Percentiles rank a stretch among this genome's conserved stretches.
Conservation (phyloP, 768 basidiomycete genomes). For the Leucogyrophana mollusca region DNA sequence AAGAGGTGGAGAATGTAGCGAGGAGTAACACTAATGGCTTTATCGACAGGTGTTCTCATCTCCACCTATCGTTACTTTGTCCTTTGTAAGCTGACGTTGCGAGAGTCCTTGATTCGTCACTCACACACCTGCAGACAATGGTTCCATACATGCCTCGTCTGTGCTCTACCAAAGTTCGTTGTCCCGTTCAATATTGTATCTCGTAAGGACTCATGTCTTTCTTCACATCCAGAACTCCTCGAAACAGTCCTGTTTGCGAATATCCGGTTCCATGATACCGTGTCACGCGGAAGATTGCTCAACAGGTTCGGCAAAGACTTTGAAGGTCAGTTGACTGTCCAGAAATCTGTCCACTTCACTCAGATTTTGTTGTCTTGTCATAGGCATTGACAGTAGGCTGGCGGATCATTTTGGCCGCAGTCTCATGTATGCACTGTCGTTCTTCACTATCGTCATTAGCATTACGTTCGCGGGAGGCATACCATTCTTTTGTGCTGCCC, state of each 20-base stretch:
- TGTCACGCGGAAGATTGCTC: conserved; percentile 78
- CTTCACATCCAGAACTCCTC: conserved; percentile 52
- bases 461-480: conserved; percentile 77
- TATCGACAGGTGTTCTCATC: conserved; percentile 49
- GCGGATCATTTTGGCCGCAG: conserved; percentile 87
- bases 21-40: conserved; percentile 11
- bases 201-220: too few relatives aligned
- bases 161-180: conserved; percentile 67
- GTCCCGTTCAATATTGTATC: too few relatives aligned
- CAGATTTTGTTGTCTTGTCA: conserved; percentile 13
- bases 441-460: conserved; percentile 67
- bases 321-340: conserved; percentile 44
- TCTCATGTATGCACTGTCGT: conserved; percentile 67
- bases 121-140: conserved; percentile 45
- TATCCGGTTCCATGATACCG: conserved; percentile 91
- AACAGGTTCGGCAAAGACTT: conserved; percentile 92
- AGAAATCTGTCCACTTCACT: conserved; percentile 10
- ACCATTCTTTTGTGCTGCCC: conserved; percentile 64
- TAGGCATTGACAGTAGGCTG: conserved; percentile 79
- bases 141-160: conserved; percentile 77
- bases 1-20: too few relatives aligned
- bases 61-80: conserved; percentile 66
- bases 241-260: conserved; percentile 84
- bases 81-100: conserved; percentile 53
- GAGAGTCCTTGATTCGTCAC: conserved; percentile 1